Base-by-base conservation (phyloP, 371 early-diverging fungal species). In the Actinomucor elegans region DNA sequence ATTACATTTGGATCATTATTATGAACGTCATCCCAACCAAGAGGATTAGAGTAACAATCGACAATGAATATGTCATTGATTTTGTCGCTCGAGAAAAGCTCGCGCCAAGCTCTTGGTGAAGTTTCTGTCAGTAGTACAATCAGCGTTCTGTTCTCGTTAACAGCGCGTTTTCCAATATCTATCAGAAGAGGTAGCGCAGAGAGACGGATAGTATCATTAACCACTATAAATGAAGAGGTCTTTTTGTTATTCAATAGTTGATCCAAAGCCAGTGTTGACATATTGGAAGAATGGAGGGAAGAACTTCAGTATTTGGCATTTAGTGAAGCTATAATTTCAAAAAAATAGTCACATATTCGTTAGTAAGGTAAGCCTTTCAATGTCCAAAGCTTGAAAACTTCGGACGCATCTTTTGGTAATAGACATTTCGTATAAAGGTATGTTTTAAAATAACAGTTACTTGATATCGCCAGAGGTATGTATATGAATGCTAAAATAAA, bases 21-120 rank as follows among this genome's bases (percentile, higher is more conserved):
- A 1, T 18, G 35, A 8, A 10, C 24, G 4, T 56, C 40, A 24
- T 75, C 67, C 72, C 72, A 71, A 0, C 70, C 72, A 11, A 56
- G 43, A 1, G 75, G 75, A 57, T 71, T 66, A 0, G 72, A 55
- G 29, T 59, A 72, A 23, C 66, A 66, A 31, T 76, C 77, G 14
- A 70, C 54, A 12, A 76, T 61, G 10, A 18, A 53, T 8, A 64
- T 48, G 2, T 41, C 34, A 12, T 37, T n/a, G 6, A 47, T 28
- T 21, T 49, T 42, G 10, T 31, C 24, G 2, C 35, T 36, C 11
- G 44, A 3, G 17, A 52, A 63, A 15, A 34, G 38, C 10, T 37
- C 28, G 15, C 28, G 26, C 71, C 71, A 74, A 17, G 42, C 43
- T n/a, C 23, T 36, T 4, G 77, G 73, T 40, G 69, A 70, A 9